phyloP scores from a whole-genome alignment of 164 flowering plant genomes.

The Kalanchoe fedtschenkoi region DNA sequence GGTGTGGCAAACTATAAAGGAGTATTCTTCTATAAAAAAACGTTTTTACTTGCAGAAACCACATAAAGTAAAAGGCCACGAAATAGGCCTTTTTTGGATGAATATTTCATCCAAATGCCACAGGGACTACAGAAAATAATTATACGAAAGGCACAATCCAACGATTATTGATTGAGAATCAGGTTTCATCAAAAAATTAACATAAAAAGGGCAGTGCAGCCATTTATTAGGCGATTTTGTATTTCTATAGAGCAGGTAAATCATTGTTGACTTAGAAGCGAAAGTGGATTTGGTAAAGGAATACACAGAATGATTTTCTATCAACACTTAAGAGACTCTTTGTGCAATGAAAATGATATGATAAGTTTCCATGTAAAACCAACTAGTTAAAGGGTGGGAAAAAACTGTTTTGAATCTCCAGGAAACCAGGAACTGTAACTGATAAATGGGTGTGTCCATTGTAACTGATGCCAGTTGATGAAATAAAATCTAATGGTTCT shows the following conservation, averaged over 20 bases:
- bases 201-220: background rate
- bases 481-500: background rate
- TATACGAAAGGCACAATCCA: too few species aligned
- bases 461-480: background rate
- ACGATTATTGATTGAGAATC: too few species aligned
- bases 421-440: too few species aligned
- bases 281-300: background rate
- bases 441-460: background rate
- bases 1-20: too few species aligned
- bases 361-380: too few species aligned
- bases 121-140: too few species aligned
- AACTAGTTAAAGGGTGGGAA: background rate
- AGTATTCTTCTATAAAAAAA: too few species aligned
- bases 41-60: too few species aligned
- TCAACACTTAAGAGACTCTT: background rate
- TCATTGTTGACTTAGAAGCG: background rate
- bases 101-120: too few species aligned
- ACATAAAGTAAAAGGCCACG: too few species aligned
- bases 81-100: too few species aligned
- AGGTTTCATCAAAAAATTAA: too few species aligned
- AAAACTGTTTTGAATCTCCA: background rate
- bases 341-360: background rate
- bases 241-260: background rate
- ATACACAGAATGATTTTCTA: background rate
- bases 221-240: background rate